Evolutionary conservation across 169 alveolate species (phyloP).

Genomic region (Fabrea salina): DNA sequence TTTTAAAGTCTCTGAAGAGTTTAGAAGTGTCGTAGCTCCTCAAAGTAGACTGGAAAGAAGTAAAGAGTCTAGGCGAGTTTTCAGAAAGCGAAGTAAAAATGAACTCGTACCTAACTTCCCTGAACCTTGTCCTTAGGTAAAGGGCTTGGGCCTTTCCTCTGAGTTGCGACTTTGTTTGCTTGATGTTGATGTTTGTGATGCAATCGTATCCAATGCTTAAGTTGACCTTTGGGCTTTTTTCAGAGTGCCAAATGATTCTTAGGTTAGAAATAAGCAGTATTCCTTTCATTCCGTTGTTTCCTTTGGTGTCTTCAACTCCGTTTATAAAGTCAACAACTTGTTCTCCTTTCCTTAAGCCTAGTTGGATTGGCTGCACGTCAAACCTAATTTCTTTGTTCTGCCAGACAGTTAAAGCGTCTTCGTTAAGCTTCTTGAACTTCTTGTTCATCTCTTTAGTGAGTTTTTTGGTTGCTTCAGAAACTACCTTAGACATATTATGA

Average conservation of each 20-base stretch:
- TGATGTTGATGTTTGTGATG: slow-evolving; percentile 64
- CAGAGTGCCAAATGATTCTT: slow-evolving; percentile 54
- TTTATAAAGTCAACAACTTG: slow-evolving; percentile 66
- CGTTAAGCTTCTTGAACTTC: slow-evolving; percentile 4
- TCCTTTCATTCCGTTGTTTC: slow-evolving; percentile 82
- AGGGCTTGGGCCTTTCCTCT: slow-evolving; percentile 73
- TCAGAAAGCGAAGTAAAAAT: slow-evolving; percentile 72
- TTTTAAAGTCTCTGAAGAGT: slow-evolving; percentile 73
- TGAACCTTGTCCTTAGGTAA: slow-evolving; percentile 59
- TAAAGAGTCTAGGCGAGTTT: slow-evolving; percentile 70
- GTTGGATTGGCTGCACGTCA: slow-evolving; percentile 47
- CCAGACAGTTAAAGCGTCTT: slow-evolving; percentile 44
- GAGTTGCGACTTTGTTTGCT: slow-evolving; percentile 63
- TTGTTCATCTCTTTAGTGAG: background rate
- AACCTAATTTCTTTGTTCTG: slow-evolving; percentile 60
- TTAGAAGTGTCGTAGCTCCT: slow-evolving; percentile 72
- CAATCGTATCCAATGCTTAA: slow-evolving; percentile 71
- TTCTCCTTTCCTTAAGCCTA: slow-evolving; percentile 47
- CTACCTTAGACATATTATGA: slow-evolving; percentile 12
- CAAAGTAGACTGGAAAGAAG: slow-evolving; percentile 72
- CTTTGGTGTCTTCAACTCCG: slow-evolving; percentile 77
- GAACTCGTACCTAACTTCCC: slow-evolving; percentile 70
- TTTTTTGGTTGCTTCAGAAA: slow-evolving; percentile 9
- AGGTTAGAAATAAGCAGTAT: slow-evolving; percentile 70
- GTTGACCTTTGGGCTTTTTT: slow-evolving; percentile 50